Evolutionary conservation across 2,329 filamentous ascomycete genomes (phyloP).

Genomic region (Apiospora sp.): DNA sequence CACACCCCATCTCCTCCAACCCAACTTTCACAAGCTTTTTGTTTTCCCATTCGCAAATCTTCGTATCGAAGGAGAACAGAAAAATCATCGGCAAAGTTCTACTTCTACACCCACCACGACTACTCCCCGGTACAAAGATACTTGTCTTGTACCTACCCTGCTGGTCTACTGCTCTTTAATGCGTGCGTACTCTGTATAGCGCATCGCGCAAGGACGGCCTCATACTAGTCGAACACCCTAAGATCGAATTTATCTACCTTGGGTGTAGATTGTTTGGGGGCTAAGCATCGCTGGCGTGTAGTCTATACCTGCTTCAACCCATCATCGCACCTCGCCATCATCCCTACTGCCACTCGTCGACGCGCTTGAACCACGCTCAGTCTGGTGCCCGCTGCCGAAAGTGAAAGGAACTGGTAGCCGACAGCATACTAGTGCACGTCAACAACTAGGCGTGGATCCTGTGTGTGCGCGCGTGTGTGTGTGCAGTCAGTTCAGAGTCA

Average conservation of each 20-base stretch:
- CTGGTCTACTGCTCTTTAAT: constrained; percentile 11
- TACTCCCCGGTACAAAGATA: constrained; percentile 11
- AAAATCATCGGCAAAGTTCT: constrained; percentile 20
- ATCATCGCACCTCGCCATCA: constrained; percentile 20
- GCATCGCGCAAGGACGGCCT: constrained; percentile 21
- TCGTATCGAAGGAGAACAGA: constrained; percentile 15
- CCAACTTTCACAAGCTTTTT: constrained; percentile 18
- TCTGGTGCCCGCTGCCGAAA: constrained; percentile 21
- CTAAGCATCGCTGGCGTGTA: constrained; percentile 18
- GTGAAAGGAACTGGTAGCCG: constrained; percentile 22
- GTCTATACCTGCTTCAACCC: constrained; percentile 12
- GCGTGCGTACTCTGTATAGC: constrained; percentile 15
- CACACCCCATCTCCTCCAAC: constrained; percentile 12
- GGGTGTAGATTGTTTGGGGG: constrained; percentile 17
- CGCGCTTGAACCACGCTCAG: constrained; percentile 19
- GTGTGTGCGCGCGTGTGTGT: constrained; percentile 8
- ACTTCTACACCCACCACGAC: constrained; percentile 9
- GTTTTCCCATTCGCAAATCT: constrained; percentile 13
- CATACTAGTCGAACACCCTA: constrained; percentile 19
- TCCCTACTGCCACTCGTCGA: constrained; percentile 14
- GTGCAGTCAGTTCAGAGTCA: constrained; percentile 22
- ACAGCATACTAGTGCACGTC: constrained; percentile 25
- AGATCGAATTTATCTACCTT: constrained; percentile 20
- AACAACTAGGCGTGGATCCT: constrained; percentile 25
- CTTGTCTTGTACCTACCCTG: constrained; percentile 14